These are phyloP conservation scores for Chimonanthus praecox DNA, from an alignment of 164 flowering plant species.

Conservation along the genomic window DNA sequence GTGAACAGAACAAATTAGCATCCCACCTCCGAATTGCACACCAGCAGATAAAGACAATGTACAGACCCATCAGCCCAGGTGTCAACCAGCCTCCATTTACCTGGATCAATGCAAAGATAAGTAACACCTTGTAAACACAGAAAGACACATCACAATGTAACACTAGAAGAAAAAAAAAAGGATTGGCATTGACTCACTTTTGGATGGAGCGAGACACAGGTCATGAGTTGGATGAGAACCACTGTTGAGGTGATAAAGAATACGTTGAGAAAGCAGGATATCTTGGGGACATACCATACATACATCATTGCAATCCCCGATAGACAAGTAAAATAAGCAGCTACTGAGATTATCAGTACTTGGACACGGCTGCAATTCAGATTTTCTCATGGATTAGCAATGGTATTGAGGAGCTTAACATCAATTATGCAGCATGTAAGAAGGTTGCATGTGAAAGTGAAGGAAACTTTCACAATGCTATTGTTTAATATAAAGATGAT, in stretches of 20 bases:
- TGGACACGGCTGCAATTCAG: slow-evolving; percentile 64
- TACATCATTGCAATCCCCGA: slow-evolving; percentile 78
- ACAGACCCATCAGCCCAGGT: slow-evolving; percentile 95
- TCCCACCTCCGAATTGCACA: slow-evolving; percentile 79
- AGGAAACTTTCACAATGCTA: no score
- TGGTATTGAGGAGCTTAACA: no score
- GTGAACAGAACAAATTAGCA: background rate
- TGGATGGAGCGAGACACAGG: slow-evolving; percentile 74
- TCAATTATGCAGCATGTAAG: no score
- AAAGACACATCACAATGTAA: background rate
- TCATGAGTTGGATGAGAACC: slow-evolving; percentile 82
- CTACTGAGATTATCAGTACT: slow-evolving; percentile 47
- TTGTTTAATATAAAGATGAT: no score
- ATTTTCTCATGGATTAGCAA: slow-evolving; percentile 10
- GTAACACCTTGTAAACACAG: background rate
- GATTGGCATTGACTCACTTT: slow-evolving; percentile 39
- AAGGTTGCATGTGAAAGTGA: no score
- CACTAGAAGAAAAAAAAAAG: background rate
- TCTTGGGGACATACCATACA: slow-evolving; percentile 76
- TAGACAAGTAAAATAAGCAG: slow-evolving; percentile 57
- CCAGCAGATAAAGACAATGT: slow-evolving; percentile 87
- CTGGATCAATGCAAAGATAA: slow-evolving; percentile 25
- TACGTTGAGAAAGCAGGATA: slow-evolving; percentile 68
- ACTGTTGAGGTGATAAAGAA: slow-evolving; percentile 86
- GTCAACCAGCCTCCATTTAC: slow-evolving; percentile 69